These are phyloP conservation scores for Boletellus emodensis DNA, from an alignment of 768 basidiomycete genomes.

Conservation along the genomic window DNA sequence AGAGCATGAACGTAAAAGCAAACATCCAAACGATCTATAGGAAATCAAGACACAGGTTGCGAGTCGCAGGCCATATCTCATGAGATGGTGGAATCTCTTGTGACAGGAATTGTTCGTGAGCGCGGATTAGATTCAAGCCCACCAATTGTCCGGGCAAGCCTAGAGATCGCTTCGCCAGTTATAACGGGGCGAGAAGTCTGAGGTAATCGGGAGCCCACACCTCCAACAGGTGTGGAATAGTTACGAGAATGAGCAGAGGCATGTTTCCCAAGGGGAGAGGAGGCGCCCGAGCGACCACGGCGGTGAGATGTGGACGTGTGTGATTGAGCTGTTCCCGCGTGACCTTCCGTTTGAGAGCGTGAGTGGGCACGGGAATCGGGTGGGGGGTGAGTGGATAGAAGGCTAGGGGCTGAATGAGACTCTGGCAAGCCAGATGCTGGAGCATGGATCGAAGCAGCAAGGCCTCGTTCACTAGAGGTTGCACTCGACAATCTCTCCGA, in stretches of 20 bases:
- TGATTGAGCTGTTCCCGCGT: slow-evolving; percentile 33
- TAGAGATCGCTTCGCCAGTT: slow-evolving; percentile 66
- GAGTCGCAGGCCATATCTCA: slow-evolving; percentile 10
- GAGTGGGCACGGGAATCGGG: slow-evolving; percentile 38
- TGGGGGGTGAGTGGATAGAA: slow-evolving; percentile 31
- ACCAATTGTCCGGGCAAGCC: slow-evolving; percentile 60
- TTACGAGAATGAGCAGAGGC: slow-evolving; percentile 46
- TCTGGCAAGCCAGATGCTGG: slow-evolving; percentile 38
- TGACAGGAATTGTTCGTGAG: slow-evolving; percentile 21
- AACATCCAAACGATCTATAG: slow-evolving; percentile 10
- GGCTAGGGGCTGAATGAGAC: slow-evolving; percentile 33
- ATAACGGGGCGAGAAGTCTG: slow-evolving; percentile 63
- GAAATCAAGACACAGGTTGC: slow-evolving; percentile 5
- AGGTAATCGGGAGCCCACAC: slow-evolving; percentile 35
- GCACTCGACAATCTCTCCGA: slow-evolving; percentile 15
- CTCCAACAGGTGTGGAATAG: slow-evolving; percentile 55
- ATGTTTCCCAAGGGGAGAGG: slow-evolving; percentile 40
- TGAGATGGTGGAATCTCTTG: slow-evolving; percentile 27
- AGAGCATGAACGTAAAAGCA: slow-evolving; percentile 12
- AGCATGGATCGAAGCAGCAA: slow-evolving; percentile 56
- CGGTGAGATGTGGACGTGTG: slow-evolving; percentile 27
- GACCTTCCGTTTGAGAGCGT: slow-evolving; percentile 56
- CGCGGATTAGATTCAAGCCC: slow-evolving; percentile 26
- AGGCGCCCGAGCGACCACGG: slow-evolving; percentile 41
- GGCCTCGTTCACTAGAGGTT: slow-evolving; percentile 33